Base-by-base conservation (phyloP, 108 stramenopile species). In the Nitzschia sp. region DNA sequence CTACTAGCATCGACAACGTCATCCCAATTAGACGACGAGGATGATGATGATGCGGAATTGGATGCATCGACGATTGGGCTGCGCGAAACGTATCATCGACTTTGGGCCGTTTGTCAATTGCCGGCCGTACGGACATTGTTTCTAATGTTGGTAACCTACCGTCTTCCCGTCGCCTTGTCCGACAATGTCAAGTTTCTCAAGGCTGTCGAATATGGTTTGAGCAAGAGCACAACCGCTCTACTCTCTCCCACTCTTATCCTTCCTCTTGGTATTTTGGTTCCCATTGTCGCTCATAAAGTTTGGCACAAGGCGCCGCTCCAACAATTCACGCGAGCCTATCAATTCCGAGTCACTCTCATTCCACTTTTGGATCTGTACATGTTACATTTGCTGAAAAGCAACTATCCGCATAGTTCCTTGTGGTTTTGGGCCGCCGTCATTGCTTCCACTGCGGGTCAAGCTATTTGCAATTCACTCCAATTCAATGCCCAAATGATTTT, bases 401-500 rank as follows among this genome's bases (percentile, higher is more conserved):
- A 59, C 26, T 69, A 74, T 6, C 29, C 63, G 46, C 74, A 75
- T 48, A 49, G 66, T 28, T 54, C 53, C 30, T 19, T 55, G n/a
- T 28, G 79, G 11, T 93, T 95, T 74, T 93, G 90, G 88, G 60
- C 64, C 13, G 63, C 83, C 23, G 64, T 95, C 15, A 71, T 98
- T 32, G 77, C 80, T 2, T 88, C 93, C 3, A 95, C 97, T 4
- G 95, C 94, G 6, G 74, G 89, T 54, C 95, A 96, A 56, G 93
- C 96, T 21, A 91, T 91, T 24, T 90, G 87, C 34, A 78, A 83
- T 42, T 95, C 86, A 53, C 68, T 95, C 48, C 96, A 97, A 86
- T 98, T 98, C 75, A 96, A 97, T 72, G 84, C 96, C 0, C 96
- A 96, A 82, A 99, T 99, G 99, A 94, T 94, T 15, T 99, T 99